Percentiles rank a stretch among this genome's conserved stretches.
These are phyloP conservation scores for Lentinula sp. DNA, from an alignment of 768 basidiomycete species.

Conservation along the genomic window DNA sequence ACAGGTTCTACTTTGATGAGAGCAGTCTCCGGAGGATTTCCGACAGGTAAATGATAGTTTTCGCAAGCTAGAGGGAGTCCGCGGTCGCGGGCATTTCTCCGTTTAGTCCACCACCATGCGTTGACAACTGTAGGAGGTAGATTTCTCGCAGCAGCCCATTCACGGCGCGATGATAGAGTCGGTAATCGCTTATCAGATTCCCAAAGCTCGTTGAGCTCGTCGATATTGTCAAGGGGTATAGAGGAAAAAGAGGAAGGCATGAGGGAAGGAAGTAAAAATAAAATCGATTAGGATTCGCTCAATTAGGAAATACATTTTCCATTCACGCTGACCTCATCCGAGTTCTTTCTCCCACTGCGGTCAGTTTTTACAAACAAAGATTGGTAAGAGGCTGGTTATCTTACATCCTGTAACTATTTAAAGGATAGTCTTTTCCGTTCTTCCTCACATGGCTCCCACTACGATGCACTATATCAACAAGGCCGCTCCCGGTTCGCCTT, in stretches of 20 bases:
- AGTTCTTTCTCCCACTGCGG: background rate
- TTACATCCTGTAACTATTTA: background rate
- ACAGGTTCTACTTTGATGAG: background rate
- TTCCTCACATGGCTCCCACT: background rate
- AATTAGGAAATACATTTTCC: background rate
- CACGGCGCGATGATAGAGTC: background rate
- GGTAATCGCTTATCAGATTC: slow-evolving; percentile 1
- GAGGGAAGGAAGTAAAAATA: background rate
- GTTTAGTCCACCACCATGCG: background rate
- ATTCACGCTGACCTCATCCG: background rate
- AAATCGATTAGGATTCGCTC: background rate
- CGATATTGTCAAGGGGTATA: slow-evolving; percentile 1
- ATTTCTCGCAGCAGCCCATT: slow-evolving; percentile 5
- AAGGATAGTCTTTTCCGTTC: background rate
- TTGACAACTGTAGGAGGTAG: background rate
- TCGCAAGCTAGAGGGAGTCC: background rate
- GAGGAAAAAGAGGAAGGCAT: background rate
- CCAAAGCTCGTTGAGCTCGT: slow-evolving; percentile 7
- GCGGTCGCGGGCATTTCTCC: background rate
- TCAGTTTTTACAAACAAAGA: background rate
- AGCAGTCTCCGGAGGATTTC: background rate
- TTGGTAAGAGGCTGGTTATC: background rate
- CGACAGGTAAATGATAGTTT: background rate
- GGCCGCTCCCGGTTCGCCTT: slow-evolving; percentile 28
- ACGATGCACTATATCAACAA: background rate